These are phyloP conservation scores for Notholithocarpus densiflorus DNA, from an alignment of 306 rosid genomes.

Conservation along the genomic window DNA sequence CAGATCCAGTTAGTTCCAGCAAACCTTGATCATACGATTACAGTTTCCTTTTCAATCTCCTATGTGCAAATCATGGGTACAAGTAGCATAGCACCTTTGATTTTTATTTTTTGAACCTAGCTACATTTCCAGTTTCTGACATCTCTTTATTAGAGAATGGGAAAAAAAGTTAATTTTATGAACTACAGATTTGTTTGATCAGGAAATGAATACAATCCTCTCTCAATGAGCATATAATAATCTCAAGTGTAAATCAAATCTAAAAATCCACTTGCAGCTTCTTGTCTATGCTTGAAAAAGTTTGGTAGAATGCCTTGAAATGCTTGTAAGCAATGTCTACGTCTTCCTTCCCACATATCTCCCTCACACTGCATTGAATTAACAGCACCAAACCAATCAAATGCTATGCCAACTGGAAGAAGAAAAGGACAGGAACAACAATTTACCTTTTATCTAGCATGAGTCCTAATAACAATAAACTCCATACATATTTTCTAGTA, in stretches of 20 bases:
- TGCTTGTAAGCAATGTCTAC: slow-evolving; percentile 81
- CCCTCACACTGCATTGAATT: slow-evolving; percentile 68
- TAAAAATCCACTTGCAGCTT: slow-evolving; percentile 63
- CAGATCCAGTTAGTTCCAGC: slow-evolving; percentile 4
- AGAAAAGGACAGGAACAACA: slow-evolving; percentile 14
- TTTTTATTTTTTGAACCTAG: neutral
- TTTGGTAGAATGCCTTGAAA: slow-evolving; percentile 82
- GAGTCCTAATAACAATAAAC: neutral
- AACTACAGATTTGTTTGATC: neutral
- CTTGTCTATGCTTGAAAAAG: slow-evolving; percentile 75
- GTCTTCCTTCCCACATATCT: slow-evolving; percentile 92
- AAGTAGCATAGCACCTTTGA: neutral
- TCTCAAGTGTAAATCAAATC: slow-evolving; percentile 11
- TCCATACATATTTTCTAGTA: neutral
- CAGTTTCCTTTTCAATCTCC: neutral
- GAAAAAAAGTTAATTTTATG: neutral
- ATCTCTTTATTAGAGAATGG: neutral
- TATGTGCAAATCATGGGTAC: neutral
- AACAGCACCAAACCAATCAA: neutral
- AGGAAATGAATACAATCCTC: neutral
- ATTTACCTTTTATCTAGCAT: slow-evolving; percentile 1
- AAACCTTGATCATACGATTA: neutral
- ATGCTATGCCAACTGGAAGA: neutral
- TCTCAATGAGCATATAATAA: neutral
- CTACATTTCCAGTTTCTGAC: neutral